Percentiles rank a stretch among this genome's conserved stretches.
phyloP scores from a whole-genome alignment of 306 rosid species.

The Inga leiocalycina region DNA sequence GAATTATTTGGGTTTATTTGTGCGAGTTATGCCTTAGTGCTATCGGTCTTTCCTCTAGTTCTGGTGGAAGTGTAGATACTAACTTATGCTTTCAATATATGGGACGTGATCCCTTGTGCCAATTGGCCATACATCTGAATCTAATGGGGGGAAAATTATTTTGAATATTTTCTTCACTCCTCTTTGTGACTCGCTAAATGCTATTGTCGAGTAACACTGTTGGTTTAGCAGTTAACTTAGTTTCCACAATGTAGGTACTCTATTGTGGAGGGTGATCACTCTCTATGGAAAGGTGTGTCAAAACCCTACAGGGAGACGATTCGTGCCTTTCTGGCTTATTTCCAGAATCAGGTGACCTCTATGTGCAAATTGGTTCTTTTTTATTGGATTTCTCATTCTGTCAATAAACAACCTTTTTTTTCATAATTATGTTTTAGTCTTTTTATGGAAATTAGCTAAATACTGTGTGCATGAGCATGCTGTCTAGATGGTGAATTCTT shows the following conservation, averaged over 20 bases:
- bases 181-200: conserved; percentile 32
- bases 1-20: not conserved
- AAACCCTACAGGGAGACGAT: conserved; percentile 95
- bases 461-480: not conserved
- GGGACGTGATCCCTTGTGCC: not conserved
- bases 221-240: conserved; percentile 29
- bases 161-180: not conserved
- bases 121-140: not conserved
- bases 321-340: conserved; percentile 87
- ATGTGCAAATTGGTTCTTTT: conserved; percentile 11
- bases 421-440: not conserved
- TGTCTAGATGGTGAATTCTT: not conserved
- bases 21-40: not conserved
- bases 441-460: not conserved
- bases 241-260: conserved; percentile 60
- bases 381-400: conserved; percentile 12
- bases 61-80: not conserved
- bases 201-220: conserved; percentile 25
- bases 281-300: conserved; percentile 81
- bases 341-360: conserved; percentile 79
- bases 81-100: not conserved
- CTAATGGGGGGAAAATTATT: not conserved
- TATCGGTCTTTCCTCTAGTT: not conserved
- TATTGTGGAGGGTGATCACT: conserved; percentile 89
- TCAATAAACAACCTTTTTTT: conserved; percentile 19